phyloP scores from a whole-genome alignment of 352 stramenopile species.

The Nothophytophthora sp. region DNA sequence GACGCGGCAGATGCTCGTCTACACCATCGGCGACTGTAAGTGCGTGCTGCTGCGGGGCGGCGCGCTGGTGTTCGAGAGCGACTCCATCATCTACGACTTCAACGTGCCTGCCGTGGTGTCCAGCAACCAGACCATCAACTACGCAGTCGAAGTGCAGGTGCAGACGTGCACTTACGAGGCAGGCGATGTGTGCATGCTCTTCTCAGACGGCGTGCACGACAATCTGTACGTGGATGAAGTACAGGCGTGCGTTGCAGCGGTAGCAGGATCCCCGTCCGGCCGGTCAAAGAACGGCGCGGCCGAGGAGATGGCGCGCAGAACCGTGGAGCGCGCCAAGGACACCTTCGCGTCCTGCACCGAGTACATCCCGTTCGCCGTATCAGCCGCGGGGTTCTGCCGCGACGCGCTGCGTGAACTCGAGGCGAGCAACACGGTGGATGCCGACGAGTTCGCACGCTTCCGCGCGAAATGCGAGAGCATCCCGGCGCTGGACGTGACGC shows the following conservation, averaged over 20 bases:
- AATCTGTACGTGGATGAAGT: constrained; percentile 89
- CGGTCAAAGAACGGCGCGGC: constrained; percentile 40
- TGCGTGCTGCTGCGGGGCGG: constrained; percentile 71
- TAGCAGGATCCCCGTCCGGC: constrained; percentile 5
- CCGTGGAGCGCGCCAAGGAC: constrained; percentile 61
- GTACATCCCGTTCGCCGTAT: constrained; percentile 89
- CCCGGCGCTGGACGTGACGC: constrained; percentile 61
- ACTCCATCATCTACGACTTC: constrained; percentile 92
- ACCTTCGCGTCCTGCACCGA: constrained; percentile 64
- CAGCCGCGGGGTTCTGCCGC: constrained; percentile 76
- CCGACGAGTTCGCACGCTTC: constrained; percentile 74
- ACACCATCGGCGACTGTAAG: constrained; percentile 89
- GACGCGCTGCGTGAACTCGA: constrained; percentile 82
- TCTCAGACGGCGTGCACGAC: constrained; percentile 89
- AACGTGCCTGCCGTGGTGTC: constrained; percentile 88
- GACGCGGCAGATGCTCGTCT: constrained; percentile 79
- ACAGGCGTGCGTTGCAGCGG: constrained; percentile 50
- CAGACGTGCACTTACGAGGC: constrained; percentile 73
- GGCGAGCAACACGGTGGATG: constrained; percentile 56
- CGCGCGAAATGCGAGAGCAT: constrained; percentile 70
- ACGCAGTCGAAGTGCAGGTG: constrained; percentile 66
- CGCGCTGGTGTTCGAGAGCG: constrained; percentile 81
- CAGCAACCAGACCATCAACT: constrained; percentile 87
- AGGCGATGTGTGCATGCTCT: constrained; percentile 80
- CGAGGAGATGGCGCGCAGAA: constrained; percentile 79